Conservation (phyloP, 176 grass and related monocot species). For the Paspalum notatum region DNA sequence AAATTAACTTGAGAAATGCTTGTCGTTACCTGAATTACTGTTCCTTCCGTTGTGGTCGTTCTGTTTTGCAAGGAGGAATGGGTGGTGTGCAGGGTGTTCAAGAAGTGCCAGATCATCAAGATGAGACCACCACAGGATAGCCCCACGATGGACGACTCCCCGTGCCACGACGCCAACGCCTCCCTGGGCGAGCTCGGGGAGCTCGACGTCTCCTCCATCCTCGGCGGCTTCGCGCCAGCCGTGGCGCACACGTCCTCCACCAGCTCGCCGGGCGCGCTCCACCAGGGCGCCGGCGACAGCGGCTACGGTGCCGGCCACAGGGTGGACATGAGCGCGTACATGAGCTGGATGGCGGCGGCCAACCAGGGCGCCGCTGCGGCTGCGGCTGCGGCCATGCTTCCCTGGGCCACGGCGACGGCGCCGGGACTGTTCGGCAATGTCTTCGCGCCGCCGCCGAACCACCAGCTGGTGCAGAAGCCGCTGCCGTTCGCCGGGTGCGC, state of each 20-base stretch:
- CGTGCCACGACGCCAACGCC: conserved; percentile 46
- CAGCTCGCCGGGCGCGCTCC: conserved; percentile 4
- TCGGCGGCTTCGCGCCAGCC: conserved; percentile 45
- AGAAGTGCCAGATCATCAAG: conserved; percentile 64
- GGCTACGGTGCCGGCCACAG: conserved; percentile 42
- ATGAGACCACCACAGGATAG: conserved; percentile 40
- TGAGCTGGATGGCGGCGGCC: conserved; percentile 67
- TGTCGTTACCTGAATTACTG: neutral
- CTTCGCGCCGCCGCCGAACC: conserved; percentile 43
- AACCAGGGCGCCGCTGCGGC: conserved; percentile 48
- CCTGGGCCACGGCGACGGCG: conserved; percentile 42
- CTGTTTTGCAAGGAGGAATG: conserved; percentile 62
- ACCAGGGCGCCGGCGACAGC: neutral
- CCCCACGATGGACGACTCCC: conserved; percentile 50
- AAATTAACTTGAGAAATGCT: neutral
- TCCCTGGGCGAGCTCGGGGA: conserved; percentile 71
- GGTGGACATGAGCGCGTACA: conserved; percentile 68
- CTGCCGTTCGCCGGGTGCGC: conserved; percentile 47
- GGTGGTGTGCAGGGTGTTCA: conserved; percentile 88
- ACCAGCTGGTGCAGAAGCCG: conserved; percentile 52
- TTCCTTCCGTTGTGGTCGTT: neutral
- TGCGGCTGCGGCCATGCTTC: conserved; percentile 41
- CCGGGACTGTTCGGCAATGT: conserved; percentile 46
- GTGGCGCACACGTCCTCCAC: conserved; percentile 18
- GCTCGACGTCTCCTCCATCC: conserved; percentile 71